Percentiles rank a stretch among this genome's conserved stretches.
These are phyloP conservation scores for Neurospora africana DNA, from an alignment of 495 filamentous ascomycete genomes.

Conservation along the genomic window DNA sequence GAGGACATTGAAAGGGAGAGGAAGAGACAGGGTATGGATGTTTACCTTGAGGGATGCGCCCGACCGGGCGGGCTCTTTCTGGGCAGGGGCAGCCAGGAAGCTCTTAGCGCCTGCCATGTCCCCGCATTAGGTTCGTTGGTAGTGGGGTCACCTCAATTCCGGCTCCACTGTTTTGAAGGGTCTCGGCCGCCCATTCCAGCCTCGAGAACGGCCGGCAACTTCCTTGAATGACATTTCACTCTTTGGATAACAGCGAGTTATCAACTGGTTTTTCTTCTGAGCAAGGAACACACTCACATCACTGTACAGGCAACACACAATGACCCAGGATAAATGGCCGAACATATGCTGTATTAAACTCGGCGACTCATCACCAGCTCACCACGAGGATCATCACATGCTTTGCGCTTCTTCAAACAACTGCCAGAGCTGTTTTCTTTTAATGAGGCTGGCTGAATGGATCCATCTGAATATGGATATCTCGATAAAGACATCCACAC, in stretches of 20 bases:
- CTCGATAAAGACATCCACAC: background rate
- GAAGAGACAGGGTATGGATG: background rate
- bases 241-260: background rate
- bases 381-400: background rate
- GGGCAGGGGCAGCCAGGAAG: slow-evolving; percentile 4
- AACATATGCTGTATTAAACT: no score
- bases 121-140: background rate
- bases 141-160: background rate
- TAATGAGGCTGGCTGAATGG: background rate
- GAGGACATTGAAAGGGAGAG: background rate
- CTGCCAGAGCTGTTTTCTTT: background rate
- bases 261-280: background rate
- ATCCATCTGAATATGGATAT: background rate
- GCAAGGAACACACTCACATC: background rate
- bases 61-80: background rate
- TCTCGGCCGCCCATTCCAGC: background rate
- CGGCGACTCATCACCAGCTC: background rate
- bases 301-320: background rate
- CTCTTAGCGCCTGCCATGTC: background rate
- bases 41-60: background rate
- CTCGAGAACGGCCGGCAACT: background rate
- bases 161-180: background rate
- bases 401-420: background rate
- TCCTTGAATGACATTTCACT: background rate
- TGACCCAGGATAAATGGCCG: background rate